Percentiles rank a stretch among this genome's conserved stretches.
Conservation (phyloP, 2,329 filamentous ascomycete genomes). For the Chalaropsis thielavioides region DNA sequence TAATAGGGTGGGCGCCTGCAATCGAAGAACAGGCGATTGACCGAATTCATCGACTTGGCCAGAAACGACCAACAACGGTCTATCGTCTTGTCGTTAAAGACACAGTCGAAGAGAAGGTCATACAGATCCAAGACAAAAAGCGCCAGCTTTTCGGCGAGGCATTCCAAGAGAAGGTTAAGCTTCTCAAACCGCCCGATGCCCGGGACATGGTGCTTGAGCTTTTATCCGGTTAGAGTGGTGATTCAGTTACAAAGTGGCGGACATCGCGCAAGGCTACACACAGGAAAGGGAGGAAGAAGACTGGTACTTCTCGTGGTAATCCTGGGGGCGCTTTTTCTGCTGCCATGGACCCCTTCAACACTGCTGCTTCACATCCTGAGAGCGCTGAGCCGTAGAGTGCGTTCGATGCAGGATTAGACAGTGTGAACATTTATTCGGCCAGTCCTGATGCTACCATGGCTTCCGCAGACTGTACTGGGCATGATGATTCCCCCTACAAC, state of each 20-base stretch:
- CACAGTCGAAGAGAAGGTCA: constrained; percentile 66
- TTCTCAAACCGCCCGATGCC: no score
- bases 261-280: neutral
- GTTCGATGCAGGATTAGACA: no score
- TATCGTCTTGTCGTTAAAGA: constrained; percentile 70
- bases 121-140: constrained; percentile 67
- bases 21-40: constrained; percentile 89
- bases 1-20: constrained; percentile 67
- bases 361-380: no score
- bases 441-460: neutral
- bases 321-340: no score
- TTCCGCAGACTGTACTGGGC: neutral
- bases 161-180: constrained; percentile 72
- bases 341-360: no score
- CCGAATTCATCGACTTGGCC: constrained; percentile 72
- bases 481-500: no score
- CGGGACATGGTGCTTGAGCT: constrained; percentile 16
- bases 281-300: neutral
- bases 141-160: constrained; percentile 61
- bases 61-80: constrained; percentile 63
- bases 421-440: no score
- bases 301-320: no score
- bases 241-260: neutral
- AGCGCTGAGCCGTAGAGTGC: no score
- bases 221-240: constrained; percentile 5